These are phyloP conservation scores for Penicillium egyptiacum DNA, from an alignment of 495 filamentous ascomycete genomes.

Conservation along the genomic window DNA sequence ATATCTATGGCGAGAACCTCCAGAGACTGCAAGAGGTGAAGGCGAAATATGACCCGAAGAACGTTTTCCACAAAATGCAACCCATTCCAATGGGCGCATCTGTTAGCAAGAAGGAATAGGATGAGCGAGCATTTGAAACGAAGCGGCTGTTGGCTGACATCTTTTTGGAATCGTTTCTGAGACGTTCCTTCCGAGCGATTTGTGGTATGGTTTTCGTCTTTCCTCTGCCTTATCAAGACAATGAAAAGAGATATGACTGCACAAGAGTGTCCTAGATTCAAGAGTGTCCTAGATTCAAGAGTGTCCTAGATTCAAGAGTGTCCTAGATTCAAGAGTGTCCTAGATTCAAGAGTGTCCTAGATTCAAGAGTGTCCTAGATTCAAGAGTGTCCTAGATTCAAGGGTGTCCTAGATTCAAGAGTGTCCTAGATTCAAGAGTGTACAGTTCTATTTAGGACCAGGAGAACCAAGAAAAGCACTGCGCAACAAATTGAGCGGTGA, in stretches of 20 bases:
- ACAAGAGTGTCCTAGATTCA: neutral
- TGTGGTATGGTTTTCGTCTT: neutral
- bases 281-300: no score
- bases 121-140: neutral
- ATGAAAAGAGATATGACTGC: neutral
- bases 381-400: no score
- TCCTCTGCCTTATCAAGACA: neutral
- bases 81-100: slow-evolving; percentile 16
- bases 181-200: neutral
- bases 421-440: neutral
- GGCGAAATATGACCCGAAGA: slow-evolving; percentile 54
- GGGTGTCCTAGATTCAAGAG: neutral
- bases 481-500: no score
- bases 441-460: neutral
- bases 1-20: slow-evolving; percentile 50
- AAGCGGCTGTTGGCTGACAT: neutral
- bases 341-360: no score
- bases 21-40: slow-evolving; percentile 46
- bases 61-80: slow-evolving; percentile 53
- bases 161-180: neutral
- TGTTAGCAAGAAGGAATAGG: neutral
- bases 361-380: no score
- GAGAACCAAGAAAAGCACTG: neutral
- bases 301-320: no score
- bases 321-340: no score